These are phyloP conservation scores for Fomitopsis pulvina DNA, from an alignment of 768 basidiomycete genomes.

Conservation along the genomic window DNA sequence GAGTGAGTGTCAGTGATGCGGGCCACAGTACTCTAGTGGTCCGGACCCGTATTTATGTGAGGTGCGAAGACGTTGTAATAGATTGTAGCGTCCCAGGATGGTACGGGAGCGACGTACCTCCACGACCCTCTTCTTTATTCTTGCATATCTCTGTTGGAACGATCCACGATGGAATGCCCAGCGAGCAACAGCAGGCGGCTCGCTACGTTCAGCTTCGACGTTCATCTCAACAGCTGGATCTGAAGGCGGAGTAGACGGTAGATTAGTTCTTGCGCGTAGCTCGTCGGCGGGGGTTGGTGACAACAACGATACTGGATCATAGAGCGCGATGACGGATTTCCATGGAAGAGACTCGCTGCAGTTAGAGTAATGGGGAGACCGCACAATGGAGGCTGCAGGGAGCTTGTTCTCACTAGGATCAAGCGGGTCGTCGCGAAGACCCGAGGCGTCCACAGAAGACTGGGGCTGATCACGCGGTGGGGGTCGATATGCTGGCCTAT, in stretches of 20 bases:
- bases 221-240: neutral
- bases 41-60: neutral
- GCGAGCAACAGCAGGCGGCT: too few species aligned
- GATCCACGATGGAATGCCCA: conserved; percentile 2
- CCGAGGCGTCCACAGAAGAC: too few species aligned
- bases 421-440: too few species aligned
- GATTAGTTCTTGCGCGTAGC: neutral
- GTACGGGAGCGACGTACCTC: conserved; percentile 6
- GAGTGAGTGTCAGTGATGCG: neutral
- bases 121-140: conserved; percentile 4
- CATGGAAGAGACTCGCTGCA: too few species aligned
- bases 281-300: too few species aligned
- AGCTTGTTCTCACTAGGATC: too few species aligned
- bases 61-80: neutral
- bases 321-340: too few species aligned
- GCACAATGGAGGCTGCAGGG: too few species aligned
- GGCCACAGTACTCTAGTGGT: neutral
- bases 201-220: neutral
- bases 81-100: neutral
- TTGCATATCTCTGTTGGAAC: conserved; percentile 4
- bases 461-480: too few species aligned
- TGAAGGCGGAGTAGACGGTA: conserved; percentile 3
- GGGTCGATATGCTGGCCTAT: too few species aligned
- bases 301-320: too few species aligned
- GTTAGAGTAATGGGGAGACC: too few species aligned